Evolutionary conservation across 148 eudicot species (phyloP), one percentile per base, ranked within the genome.

Genomic region (Rhododendron henanense): DNA sequence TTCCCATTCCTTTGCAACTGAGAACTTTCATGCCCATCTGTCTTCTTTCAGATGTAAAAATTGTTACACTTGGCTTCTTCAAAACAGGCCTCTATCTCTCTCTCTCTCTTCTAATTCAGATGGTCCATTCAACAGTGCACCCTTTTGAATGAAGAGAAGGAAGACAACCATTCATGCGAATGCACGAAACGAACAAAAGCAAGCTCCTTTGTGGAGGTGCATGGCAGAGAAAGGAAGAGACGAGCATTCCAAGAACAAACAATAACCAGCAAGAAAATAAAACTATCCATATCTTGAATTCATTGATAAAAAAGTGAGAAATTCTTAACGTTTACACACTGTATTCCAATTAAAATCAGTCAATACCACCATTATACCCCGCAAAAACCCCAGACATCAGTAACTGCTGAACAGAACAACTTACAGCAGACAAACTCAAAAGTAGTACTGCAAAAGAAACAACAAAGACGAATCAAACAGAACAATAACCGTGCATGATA

Each of bases 321-420:
- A 41, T 16, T 75, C 16, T 16, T 6, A 8, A 15, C 44, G 61
- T 78, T 41, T 41, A 78, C 44, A 78, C 23, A 23, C 50, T 78
- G 82, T 61, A 21, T 3, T 61, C 67, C 82, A 41, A n/a, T 59
- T 41, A 45, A 85, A 41, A 41, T 61, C 86, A 41, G 73, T 80
- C 53, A 41, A 78, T 25, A 78, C 76, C 82, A 85, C 75, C 61
- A 77, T 13, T 19, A 41, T 2, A 35, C 33, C 81, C 82, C 41
- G 31, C 35, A 85, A 41, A 35, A 76, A 18, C 48, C n/a, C 44
- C 9, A 44, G 5, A 28, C 28, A 44, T 50, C 81, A 35, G 53
- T 79, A 47, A 28, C 67, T 63, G 75, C 35, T 80, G 33, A 39
- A 81, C 51, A 15, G n/a, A 85, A 31, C 83, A 79, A 79, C 85